phyloP scores from a whole-genome alignment of 2,329 filamentous ascomycete species.

The Aspergillus sp. region DNA sequence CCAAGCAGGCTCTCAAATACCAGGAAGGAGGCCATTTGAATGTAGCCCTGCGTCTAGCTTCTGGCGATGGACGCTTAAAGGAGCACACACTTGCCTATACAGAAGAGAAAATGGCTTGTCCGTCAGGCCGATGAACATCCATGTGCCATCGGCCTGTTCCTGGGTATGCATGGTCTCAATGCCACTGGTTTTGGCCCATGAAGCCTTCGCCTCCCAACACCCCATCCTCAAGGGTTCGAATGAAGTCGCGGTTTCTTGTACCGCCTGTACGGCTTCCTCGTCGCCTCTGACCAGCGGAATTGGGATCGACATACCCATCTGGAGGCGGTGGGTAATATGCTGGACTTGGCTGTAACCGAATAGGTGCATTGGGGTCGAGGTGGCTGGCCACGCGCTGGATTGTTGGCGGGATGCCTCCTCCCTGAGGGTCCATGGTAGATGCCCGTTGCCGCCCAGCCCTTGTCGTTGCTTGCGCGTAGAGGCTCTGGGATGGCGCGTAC shows the following conservation, averaged over 20 bases:
- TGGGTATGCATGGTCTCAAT: constrained; percentile 43
- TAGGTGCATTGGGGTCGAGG: constrained; percentile 90
- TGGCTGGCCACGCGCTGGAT: constrained; percentile 96
- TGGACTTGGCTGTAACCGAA: constrained; percentile 89
- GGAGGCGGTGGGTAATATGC: constrained; percentile 95
- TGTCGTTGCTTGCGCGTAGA: constrained; percentile 73
- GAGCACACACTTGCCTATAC: constrained; percentile 19
- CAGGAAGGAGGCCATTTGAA: constrained; percentile 14
- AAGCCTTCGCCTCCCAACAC: constrained; percentile 86
- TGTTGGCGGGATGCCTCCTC: constrained; percentile 86
- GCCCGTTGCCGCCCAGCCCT: constrained; percentile 82
- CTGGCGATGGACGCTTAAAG: constrained; percentile 16
- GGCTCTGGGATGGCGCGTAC: constrained; percentile 70
- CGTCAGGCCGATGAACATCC: constrained; percentile 17
- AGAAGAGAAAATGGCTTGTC: constrained; percentile 16
- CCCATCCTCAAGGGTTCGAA: constrained; percentile 89
- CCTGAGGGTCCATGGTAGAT: constrained; percentile 94
- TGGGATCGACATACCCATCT: constrained; percentile 73
- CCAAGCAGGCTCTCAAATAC: constrained; percentile 22
- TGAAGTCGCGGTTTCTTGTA: constrained; percentile 75
- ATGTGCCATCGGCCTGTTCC: constrained; percentile 9
- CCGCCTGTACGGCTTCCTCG: constrained; percentile 70
- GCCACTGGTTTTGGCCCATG: constrained; percentile 75
- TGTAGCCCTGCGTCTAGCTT: constrained; percentile 19
- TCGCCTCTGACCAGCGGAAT: constrained; percentile 66